phyloP scores from a whole-genome alignment of 1,139 yeast genomes.

The Kodamaea derodonti region DNA sequence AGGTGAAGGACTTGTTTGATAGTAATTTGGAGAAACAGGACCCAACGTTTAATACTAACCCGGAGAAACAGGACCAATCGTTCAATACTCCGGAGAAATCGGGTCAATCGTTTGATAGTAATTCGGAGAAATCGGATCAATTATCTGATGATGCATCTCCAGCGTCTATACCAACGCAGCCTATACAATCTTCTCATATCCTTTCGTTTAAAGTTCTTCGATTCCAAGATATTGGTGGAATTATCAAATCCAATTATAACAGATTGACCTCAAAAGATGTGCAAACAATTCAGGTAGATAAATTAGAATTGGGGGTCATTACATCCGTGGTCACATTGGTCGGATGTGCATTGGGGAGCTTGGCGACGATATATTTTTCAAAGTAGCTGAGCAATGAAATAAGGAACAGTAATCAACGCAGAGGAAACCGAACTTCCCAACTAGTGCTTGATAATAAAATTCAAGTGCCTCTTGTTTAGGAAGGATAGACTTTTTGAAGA shows the following conservation, averaged over 20 bases:
- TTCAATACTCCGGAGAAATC: not conserved
- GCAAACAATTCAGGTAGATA: constrained; percentile 18
- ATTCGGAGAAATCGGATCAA: not conserved
- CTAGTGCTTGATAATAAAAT: too few relatives aligned
- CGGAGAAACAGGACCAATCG: not conserved
- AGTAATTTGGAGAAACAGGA: not conserved
- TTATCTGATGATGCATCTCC: not conserved
- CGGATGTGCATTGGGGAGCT: constrained; percentile 23
- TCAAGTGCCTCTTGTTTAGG: too few relatives aligned
- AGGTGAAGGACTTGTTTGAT: constrained; percentile 45
- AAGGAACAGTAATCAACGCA: not conserved
- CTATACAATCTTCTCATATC: not conserved
- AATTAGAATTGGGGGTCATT: constrained; percentile 22
- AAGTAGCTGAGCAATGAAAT: constrained; percentile 1
- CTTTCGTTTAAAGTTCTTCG: constrained; percentile 2
- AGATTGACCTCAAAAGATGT: constrained; percentile 19
- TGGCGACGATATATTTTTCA: constrained; percentile 14
- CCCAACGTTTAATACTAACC: not conserved
- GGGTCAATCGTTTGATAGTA: not conserved
- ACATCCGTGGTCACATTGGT: constrained; percentile 15
- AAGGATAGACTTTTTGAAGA: too few relatives aligned
- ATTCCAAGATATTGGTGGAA: not conserved
- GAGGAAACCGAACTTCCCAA: too few relatives aligned
- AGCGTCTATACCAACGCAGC: not conserved
- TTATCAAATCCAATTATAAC: constrained; percentile 13